A percentile compares a stretch with the other conserved stretches of the same genome.
These are phyloP conservation scores for Entophlyctis luteolus DNA, from an alignment of 192 early-diverging fungal species.

Conservation along the genomic window DNA sequence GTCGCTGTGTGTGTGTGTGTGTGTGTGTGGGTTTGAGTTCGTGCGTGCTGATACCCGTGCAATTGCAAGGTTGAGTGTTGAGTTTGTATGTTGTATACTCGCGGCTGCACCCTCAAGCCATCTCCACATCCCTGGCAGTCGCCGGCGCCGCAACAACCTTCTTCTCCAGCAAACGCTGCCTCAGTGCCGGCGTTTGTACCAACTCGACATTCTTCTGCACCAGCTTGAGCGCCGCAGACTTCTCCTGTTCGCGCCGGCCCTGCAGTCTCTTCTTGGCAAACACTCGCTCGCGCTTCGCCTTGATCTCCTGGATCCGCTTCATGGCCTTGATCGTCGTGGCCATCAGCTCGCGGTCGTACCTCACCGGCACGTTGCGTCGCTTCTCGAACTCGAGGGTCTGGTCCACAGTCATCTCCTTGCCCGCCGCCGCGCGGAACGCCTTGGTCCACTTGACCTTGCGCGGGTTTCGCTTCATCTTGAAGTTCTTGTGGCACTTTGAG, in stretches of 20 bases:
- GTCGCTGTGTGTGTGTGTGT: not conserved
- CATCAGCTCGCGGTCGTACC: constrained; percentile 97
- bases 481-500: constrained; percentile 99
- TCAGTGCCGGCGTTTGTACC: constrained; percentile 57
- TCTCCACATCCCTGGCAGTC: constrained; percentile 61
- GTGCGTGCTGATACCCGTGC: too few species aligned
- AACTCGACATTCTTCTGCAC: constrained; percentile 88
- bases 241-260: constrained; percentile 80
- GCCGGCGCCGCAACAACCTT: constrained; percentile 49
- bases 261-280: constrained; percentile 81
- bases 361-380: constrained; percentile 93
- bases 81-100: too few species aligned
- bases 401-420: constrained; percentile 99
- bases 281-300: constrained; percentile 84
- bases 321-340: constrained; percentile 96
- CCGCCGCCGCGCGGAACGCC: constrained; percentile 96
- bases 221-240: constrained; percentile 66
- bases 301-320: constrained; percentile 95
- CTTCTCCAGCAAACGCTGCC: constrained; percentile 61
- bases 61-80: too few species aligned
- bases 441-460: constrained; percentile 99
- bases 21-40: too few species aligned
- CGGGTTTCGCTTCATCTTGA: constrained; percentile 99
- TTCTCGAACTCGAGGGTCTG: constrained; percentile 98
- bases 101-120: constrained; percentile 16